A percentile compares a stretch with the other conserved stretches of the same genome.
These are phyloP conservation scores for Neonectria magnoliae DNA, from an alignment of 2,329 filamentous ascomycete species.

Conservation along the genomic window DNA sequence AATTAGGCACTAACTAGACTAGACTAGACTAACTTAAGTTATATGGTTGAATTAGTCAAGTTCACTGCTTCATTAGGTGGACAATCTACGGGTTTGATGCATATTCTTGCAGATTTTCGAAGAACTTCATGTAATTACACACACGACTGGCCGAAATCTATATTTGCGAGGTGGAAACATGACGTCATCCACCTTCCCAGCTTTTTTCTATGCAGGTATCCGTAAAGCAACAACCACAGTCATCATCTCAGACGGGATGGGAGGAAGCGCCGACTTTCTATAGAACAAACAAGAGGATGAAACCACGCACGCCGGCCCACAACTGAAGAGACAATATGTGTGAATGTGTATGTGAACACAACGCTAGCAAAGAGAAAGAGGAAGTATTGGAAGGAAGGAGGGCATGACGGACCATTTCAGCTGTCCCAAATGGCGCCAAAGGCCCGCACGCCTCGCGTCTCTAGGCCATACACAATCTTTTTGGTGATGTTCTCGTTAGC, in stretches of 20 bases:
- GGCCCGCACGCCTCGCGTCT: constrained; percentile 71
- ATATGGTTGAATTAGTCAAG: no score
- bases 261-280: background rate
- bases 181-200: constrained; percentile 27
- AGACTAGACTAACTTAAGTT: no score
- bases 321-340: background rate
- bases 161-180: constrained; percentile 7
- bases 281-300: constrained; percentile 6
- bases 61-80: background rate
- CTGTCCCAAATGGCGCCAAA: constrained; percentile 80
- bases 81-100: constrained; percentile 21
- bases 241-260: background rate
- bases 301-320: constrained; percentile 12
- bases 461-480: constrained; percentile 75
- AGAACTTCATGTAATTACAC: background rate
- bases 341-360: background rate
- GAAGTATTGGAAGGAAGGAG: background rate
- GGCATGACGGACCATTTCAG: constrained; percentile 32
- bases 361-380: background rate
- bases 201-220: background rate
- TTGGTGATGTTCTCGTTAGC: constrained; percentile 75
- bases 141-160: background rate
- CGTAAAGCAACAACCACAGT: background rate
- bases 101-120: background rate
- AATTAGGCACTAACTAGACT: no score